Percentiles rank a stretch among this genome's conserved stretches.
These are phyloP conservation scores for Colletotrichum falcatum DNA, from an alignment of 2,329 filamentous ascomycete genomes.

Conservation along the genomic window DNA sequence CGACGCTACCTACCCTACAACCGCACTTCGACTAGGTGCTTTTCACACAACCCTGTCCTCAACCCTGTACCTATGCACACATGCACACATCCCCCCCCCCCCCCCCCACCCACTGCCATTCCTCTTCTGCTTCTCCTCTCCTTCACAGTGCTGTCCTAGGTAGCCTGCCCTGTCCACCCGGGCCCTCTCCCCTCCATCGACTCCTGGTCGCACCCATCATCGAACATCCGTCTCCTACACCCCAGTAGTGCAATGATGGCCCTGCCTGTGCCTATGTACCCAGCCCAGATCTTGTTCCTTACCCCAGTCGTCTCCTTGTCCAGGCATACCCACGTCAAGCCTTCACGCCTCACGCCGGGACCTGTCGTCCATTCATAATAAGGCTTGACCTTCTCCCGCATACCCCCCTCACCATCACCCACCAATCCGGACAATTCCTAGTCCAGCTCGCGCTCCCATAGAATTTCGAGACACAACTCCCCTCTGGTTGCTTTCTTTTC, in stretches of 20 bases:
- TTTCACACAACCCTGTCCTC: conserved; percentile 19
- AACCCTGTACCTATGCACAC: conserved; percentile 8
- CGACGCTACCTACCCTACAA: conserved; percentile 29
- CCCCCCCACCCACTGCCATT: not conserved
- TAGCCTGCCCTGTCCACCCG: conserved; percentile 22
- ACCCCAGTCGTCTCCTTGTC: conserved; percentile 35
- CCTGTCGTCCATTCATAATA: conserved; percentile 42
- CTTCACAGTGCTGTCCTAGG: conserved; percentile 22
- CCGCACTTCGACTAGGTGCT: conserved; percentile 20
- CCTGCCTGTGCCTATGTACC: conserved; percentile 35
- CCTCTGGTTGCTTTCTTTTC: conserved; percentile 41
- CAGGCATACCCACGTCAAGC: conserved; percentile 40
- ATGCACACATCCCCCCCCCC: not conserved
- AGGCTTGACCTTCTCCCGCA: conserved; percentile 42
- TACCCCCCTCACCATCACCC: conserved; percentile 38
- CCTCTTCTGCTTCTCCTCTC: conserved; percentile 19
- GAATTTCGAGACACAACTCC: conserved; percentile 41
- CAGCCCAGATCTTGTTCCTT: conserved; percentile 41
- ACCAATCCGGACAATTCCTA: conserved; percentile 39
- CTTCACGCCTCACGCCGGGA: conserved; percentile 40
- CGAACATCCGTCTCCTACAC: conserved; percentile 34
- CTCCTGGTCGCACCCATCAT: conserved; percentile 39
- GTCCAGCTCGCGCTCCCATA: conserved; percentile 33
- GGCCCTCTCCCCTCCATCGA: conserved; percentile 32
- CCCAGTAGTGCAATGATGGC: conserved; percentile 39